These are phyloP conservation scores for Hansenula sp. DNA, from an alignment of 1,139 yeast genomes.

Conservation along the genomic window DNA sequence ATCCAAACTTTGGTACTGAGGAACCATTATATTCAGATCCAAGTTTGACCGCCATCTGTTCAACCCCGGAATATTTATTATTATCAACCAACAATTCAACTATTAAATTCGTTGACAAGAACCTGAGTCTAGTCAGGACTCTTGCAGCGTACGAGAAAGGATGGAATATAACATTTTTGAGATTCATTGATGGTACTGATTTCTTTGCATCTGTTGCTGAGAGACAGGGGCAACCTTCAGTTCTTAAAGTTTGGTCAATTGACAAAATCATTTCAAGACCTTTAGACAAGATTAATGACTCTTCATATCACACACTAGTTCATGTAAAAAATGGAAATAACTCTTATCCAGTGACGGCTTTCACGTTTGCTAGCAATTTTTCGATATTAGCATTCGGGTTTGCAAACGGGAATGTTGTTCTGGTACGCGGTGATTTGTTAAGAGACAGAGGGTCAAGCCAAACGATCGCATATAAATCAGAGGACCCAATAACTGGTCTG, in stretches of 20 bases:
- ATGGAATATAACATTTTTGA: conserved; percentile 57
- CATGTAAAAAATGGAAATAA: conserved; percentile 32
- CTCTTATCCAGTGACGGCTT: conserved; percentile 22
- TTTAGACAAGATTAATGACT: conserved; percentile 21
- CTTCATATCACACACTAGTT: conserved; percentile 37
- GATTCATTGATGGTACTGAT: conserved; percentile 42
- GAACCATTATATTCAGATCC: conserved; percentile 77
- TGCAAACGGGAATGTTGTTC: conserved; percentile 79
- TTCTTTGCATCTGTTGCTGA: conserved; percentile 72
- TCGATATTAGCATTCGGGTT: conserved; percentile 66
- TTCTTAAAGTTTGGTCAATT: conserved; percentile 72
- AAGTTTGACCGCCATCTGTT: conserved; percentile 55
- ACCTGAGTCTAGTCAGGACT: conserved; percentile 41
- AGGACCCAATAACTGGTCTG: conserved; percentile 80
- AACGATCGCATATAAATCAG: conserved; percentile 65
- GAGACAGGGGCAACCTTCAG: conserved; percentile 62
- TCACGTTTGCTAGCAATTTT: conserved; percentile 16
- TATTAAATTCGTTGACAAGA: conserved; percentile 56
- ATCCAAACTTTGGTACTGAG: conserved; percentile 66
- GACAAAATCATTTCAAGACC: conserved; percentile 36
- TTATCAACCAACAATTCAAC: conserved; percentile 53
- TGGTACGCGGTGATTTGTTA: conserved; percentile 82
- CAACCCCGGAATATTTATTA: conserved; percentile 50
- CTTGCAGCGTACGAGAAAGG: conserved; percentile 66
- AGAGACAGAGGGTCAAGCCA: conserved; percentile 92